Base-by-base conservation (phyloP, 495 filamentous ascomycete genomes). In the Aspergillus carlsbadensis region DNA sequence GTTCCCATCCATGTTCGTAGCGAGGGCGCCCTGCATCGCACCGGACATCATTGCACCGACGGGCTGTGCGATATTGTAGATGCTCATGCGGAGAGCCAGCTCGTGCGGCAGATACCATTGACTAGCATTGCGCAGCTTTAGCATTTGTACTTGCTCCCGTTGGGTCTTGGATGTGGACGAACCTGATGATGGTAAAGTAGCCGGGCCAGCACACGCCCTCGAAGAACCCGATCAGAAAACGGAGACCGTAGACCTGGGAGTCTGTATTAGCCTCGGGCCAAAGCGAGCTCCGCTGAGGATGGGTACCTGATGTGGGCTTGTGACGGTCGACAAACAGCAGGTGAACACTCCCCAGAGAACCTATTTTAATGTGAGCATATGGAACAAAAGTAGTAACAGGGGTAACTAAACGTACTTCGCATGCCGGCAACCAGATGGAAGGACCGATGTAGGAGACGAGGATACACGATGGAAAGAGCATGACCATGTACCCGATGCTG, bases 11-110 rank as follows among this genome's bases (percentile, higher is more conserved):
- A 64, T 52, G 33, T 60, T 60, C 6, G 62, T 64, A 4, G 62
- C 60, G 24, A 64, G 55, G 10, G 57, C 57, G n/a, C 58, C 65
- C 29, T 68, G 65, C 26, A 65, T 55, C 8, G 57, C 60, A 10
- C 65, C 65, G 1, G 62, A 68, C 10, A 68, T 41, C 65, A 68
- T 68, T 3, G 63, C 55, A 3, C 58, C 60, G 17, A 60, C 45
- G 0, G 63, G 60, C 42, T 63, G 61, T 2, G 59, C 59, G 24
- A 62, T 62, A 34, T 62, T 62, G 20, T 58, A 62, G 3, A 62
- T 26, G 45, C 59, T 62, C 59, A 62, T 62, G 3, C 59, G 34
- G 2, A 62, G 35, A 41, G 54, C 59, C 44, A 62, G 54, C 36
- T 62, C 54, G 35, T 58, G 49, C 0, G 54, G 54, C 6, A 62